Base-by-base conservation (phyloP, 2,329 filamentous ascomycete genomes). In the Talaromyces sp. region DNA sequence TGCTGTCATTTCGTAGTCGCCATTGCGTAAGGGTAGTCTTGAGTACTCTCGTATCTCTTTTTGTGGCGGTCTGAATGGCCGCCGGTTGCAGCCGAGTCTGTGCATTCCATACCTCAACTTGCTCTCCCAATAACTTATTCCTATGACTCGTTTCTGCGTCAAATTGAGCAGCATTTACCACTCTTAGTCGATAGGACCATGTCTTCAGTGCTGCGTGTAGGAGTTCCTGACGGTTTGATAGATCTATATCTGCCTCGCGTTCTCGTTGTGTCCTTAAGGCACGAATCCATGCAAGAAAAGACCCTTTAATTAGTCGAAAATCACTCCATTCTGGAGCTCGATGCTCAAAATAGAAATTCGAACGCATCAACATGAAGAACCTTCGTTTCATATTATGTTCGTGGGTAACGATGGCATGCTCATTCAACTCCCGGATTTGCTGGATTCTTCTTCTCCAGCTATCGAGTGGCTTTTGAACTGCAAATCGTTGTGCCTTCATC, bases 401-500 rank as follows among this genome's bases (percentile, higher is more conserved):
- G 58, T 76, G 72, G 8, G 71, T 49, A n/a, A 69, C 65, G 50
- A 73, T 66, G 16, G 78, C 79, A 60, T 73, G 69, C 2, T 73
- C 68, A 27, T 80, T 72, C 33, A 78, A 71, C 5, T 73, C 72
- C 3, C 72, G 75, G 6, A 81, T 68, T 50, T 73, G 71, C 7
- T 74, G 73, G 2, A 79, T 72, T 33, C 78, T 81, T 52, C 76
- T 75, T 49, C 79, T 81, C 83, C 86, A 89, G n/a, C 78, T 70
- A 6, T 73, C 72, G 58, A 89, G 80, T 60, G 86, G 87, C 65
- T 83, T 86, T 56, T 77, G 80, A 8, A 86, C 69, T 19, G 84
- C 78, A 64, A 87, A 83, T 39, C 83, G 76, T 50, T 82, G 80
- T 11, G 80, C 78, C 69, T 84, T 84, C 49, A 82, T 71, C 63